These are phyloP conservation scores for Globisporangium carolinianum DNA, from an alignment of 352 stramenopile genomes.

Conservation along the genomic window DNA sequence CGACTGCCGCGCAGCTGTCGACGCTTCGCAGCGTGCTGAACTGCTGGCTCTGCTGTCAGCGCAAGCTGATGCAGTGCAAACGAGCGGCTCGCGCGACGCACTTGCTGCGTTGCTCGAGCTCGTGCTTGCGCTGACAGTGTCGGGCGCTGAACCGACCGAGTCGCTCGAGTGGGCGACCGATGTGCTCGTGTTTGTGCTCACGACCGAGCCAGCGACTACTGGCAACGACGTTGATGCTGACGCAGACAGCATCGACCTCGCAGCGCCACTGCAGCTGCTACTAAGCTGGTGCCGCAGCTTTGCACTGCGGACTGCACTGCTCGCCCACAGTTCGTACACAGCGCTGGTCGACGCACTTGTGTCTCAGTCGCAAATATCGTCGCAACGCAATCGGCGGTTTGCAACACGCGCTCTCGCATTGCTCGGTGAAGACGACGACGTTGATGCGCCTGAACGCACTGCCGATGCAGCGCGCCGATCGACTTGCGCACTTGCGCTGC, in stretches of 20 bases:
- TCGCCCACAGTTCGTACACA: conserved; percentile 39
- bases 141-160: conserved; percentile 6
- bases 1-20: conserved; percentile 16
- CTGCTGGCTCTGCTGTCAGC: conserved; percentile 8
- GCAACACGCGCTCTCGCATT: conserved; percentile 28
- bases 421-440: conserved; percentile 36
- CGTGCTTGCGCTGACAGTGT: conserved; percentile 1
- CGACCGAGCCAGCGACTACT: background rate
- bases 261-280: conserved; percentile 31
- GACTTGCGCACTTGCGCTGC: conserved; percentile 19
- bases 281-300: conserved; percentile 30
- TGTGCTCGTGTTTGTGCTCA: conserved; percentile 39
- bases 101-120: conserved; percentile 47
- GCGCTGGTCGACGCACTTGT: conserved; percentile 31
- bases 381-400: conserved; percentile 10
- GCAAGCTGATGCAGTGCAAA: conserved; percentile 12
- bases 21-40: background rate
- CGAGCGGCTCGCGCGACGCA: conserved; percentile 34
- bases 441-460: conserved; percentile 20
- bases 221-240: conserved; percentile 20
- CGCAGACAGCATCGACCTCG: conserved; percentile 35
- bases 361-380: conserved; percentile 34
- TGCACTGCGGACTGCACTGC: conserved; percentile 26
- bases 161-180: conserved; percentile 38
- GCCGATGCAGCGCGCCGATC: background rate